A percentile compares a stretch with the other conserved stretches of the same genome.
Conservation (phyloP, 2,329 filamentous ascomycete species). For the Aspergillus sp. region DNA sequence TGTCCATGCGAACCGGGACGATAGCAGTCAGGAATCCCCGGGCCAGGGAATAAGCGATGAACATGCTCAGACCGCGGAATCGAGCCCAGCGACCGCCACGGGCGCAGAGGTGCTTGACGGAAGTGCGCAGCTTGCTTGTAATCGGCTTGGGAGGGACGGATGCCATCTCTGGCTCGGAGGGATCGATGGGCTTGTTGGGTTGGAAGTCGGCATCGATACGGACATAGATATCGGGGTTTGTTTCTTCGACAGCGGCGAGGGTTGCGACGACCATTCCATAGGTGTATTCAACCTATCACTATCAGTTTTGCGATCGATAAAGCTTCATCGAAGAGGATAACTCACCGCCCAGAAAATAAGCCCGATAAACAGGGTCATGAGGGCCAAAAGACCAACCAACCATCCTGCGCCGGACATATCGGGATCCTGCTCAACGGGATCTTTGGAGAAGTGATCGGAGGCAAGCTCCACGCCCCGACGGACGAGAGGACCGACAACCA, state of each 20-base stretch:
- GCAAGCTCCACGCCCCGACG: conserved; percentile 33
- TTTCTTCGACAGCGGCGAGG: conserved; percentile 61
- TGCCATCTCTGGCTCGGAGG: conserved; percentile 39
- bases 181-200: conserved; percentile 21
- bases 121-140: conserved; percentile 56
- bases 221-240: conserved; percentile 49
- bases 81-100: conserved; percentile 61
- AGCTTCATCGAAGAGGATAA: not conserved
- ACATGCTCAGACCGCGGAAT: conserved; percentile 63
- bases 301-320: too few relatives aligned
- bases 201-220: conserved; percentile 42
- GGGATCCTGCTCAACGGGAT: conserved; percentile 12
- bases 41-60: conserved; percentile 44
- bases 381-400: conserved; percentile 21
- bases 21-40: conserved; percentile 42
- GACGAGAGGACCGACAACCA: conserved; percentile 27
- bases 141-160: conserved; percentile 53
- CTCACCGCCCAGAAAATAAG: conserved; percentile 23
- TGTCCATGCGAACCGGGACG: conserved; percentile 18
- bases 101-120: conserved; percentile 57
- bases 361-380: conserved; percentile 21
- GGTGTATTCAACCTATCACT: conserved; percentile 49
- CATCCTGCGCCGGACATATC: conserved; percentile 19
- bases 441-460: conserved; percentile 16
- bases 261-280: conserved; percentile 57